Conservation (phyloP, 768 basidiomycete species). For the Saitozyma sp. region DNA sequence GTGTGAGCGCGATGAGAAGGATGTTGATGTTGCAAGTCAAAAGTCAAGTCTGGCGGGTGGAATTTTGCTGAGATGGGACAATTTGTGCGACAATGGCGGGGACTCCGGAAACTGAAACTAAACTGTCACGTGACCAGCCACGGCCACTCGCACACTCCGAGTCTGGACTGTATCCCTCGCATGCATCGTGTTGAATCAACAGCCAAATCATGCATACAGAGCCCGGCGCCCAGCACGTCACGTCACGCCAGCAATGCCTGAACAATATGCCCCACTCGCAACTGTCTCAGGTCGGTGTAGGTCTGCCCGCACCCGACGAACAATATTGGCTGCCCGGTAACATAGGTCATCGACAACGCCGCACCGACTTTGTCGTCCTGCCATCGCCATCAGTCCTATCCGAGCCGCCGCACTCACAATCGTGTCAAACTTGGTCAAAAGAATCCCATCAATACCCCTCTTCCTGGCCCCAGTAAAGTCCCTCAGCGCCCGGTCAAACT, state of each 20-base stretch:
- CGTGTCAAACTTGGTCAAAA: constrained; percentile 98
- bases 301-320: constrained; percentile 99
- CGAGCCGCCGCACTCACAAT: constrained; percentile 61
- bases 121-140: no score
- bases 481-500: constrained; percentile 89
- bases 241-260: constrained; percentile 68
- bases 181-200: no score
- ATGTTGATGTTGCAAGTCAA: no score
- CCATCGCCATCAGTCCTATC: constrained; percentile 2
- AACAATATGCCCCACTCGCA: constrained; percentile 89
- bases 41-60: no score
- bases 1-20: no score
- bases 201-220: no score
- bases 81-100: no score
- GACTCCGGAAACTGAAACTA: no score
- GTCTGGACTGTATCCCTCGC: no score
- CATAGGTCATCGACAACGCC: constrained; percentile 97
- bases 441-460: constrained; percentile 95
- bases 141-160: no score
- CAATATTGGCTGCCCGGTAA: constrained; percentile 96
- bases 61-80: no score
- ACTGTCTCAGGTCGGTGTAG: constrained; percentile 89
- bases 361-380: constrained; percentile 80
- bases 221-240: no score
- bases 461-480: constrained; percentile 68